Evolutionary conservation across 2,329 filamentous ascomycete species (phyloP), one percentile per base, ranked within the genome.

Genomic region (Phyllosticta ampelicida): DNA sequence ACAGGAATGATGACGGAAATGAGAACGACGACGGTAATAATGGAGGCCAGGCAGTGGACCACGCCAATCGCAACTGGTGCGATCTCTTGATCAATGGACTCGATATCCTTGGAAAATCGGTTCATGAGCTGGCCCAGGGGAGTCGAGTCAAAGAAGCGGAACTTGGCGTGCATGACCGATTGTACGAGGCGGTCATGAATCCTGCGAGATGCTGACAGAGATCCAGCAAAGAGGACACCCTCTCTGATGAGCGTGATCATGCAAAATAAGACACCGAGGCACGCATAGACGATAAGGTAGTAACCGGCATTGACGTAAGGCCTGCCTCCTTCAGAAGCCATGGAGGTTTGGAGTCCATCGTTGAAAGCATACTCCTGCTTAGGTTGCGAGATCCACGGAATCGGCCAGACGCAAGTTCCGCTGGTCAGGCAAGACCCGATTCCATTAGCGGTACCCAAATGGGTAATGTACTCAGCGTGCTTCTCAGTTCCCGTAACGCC

Each of bases 51-150:
- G 66, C 83, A 85, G 68, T 86, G 83, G 18, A 86, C 75, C 63
- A 86, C 82, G 54, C 84, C 84, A 64, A 97, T 91, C 20, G 94
- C 92, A 48, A 95, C 85, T 2, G 91, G 90, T 0, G 94, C 91
- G 60, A 99, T 89, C 71, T 99, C 94, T 70, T 99, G 94, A 65
- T 99, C 94, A 19, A 99, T 81, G 10, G 90, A 85, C 71, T 99
- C 91, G 13, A 99, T 82, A 70, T 99, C 94, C 73, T 97, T 97
- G 70, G 92, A 97, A 75, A 99, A 99, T 19, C 94, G 85, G 73
- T 99, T 99, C 86, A 97, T 97, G 66, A 99, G 80, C 73, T 96
- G 92, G 11, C 94, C 94, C 0, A 97, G 81, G 2, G 94, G 94
- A 0, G 94, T 99, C 1, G 92, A 87, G 68, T 99, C 94, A 67